Conservation (phyloP, 768 basidiomycete species). For the Trametes elegans region DNA sequence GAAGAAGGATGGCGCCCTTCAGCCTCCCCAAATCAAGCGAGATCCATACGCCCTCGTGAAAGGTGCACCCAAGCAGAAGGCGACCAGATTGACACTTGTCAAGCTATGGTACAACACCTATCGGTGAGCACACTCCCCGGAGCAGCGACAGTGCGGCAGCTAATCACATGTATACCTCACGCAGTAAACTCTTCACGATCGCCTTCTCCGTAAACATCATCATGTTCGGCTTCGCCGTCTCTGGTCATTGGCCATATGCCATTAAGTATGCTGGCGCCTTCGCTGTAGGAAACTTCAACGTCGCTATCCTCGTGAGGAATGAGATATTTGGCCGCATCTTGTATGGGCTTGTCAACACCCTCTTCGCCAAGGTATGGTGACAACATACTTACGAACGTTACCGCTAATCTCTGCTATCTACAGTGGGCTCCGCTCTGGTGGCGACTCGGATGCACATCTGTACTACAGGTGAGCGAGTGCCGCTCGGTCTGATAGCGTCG, state of each 20-base stretch:
- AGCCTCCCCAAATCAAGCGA: constrained; percentile 39
- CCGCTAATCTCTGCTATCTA: not conserved
- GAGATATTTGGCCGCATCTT: constrained; percentile 79
- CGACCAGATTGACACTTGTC: constrained; percentile 58
- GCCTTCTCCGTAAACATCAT: constrained; percentile 58
- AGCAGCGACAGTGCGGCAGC: too few species aligned
- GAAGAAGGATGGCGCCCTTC: constrained; percentile 36
- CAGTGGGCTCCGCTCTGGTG: constrained; percentile 76
- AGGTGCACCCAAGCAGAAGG: constrained; percentile 49
- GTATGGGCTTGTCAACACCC: constrained; percentile 67
- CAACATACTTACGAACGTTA: not conserved
- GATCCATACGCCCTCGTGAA: constrained; percentile 37
- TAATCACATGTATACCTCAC: too few species aligned
- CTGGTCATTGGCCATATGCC: constrained; percentile 68
- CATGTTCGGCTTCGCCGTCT: constrained; percentile 57
- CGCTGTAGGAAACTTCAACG: constrained; percentile 70
- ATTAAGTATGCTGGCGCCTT: constrained; percentile 64
- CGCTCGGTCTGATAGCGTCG: not conserved
- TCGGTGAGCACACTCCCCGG: constrained; percentile 43
- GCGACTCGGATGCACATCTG: constrained; percentile 70
- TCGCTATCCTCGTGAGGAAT: constrained; percentile 75
- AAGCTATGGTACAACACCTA: constrained; percentile 81
- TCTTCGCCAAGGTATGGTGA: constrained; percentile 65
- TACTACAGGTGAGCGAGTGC: constrained; percentile 48
- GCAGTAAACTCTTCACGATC: constrained; percentile 75